phyloP scores from a whole-genome alignment of 305 asterid species.

The Fraxinus paxiana region DNA sequence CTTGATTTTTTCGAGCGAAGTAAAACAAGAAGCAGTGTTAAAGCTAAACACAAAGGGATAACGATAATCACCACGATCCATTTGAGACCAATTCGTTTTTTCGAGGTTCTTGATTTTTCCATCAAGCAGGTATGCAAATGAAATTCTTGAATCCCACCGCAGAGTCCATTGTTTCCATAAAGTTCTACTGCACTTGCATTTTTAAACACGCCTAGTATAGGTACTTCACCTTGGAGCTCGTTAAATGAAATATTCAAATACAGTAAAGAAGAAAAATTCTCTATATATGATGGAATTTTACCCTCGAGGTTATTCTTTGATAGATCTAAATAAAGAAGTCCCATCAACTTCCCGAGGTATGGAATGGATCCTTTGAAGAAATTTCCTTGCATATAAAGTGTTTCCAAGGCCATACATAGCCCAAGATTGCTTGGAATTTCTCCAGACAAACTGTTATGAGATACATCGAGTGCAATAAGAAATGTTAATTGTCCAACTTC shows the following conservation, averaged over 20 bases:
- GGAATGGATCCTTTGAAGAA: background rate
- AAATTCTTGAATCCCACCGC: background rate
- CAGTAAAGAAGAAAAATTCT: background rate
- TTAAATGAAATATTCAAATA: background rate
- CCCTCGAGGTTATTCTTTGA: background rate
- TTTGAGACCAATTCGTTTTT: background rate
- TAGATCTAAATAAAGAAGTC: background rate
- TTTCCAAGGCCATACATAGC: background rate
- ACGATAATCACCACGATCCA: background rate
- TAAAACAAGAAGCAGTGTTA: background rate
- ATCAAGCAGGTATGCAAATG: background rate
- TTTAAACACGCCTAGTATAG: background rate
- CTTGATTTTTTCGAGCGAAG: background rate
- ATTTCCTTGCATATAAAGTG: background rate
- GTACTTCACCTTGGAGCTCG: background rate
- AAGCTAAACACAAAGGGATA: background rate
- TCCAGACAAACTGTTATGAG: background rate
- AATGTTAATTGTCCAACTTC: background rate
- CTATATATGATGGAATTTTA: background rate
- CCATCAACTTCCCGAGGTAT: background rate
- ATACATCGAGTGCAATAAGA: background rate
- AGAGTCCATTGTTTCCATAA: background rate
- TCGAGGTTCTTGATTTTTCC: background rate
- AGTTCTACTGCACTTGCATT: background rate
- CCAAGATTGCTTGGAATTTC: background rate